These are phyloP conservation scores for Cladosporium sp. DNA, from an alignment of 2,329 filamentous ascomycete genomes.

Conservation along the genomic window DNA sequence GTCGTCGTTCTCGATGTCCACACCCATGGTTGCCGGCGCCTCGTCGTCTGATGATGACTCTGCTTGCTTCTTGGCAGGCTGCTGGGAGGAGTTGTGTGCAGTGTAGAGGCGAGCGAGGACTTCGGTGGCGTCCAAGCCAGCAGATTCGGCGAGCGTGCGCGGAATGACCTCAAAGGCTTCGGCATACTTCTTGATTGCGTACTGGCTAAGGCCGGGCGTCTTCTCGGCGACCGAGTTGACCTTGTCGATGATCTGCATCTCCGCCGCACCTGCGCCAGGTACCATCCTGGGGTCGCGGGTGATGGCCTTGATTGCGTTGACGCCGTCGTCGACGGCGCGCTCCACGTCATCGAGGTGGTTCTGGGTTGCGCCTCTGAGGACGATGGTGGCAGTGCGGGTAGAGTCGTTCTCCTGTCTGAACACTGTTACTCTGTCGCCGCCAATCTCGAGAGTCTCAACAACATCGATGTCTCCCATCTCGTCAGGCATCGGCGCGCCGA, in stretches of 20 bases:
- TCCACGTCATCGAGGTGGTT: slow-evolving; percentile 97
- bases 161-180: slow-evolving; percentile 98
- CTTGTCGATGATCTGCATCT: slow-evolving; percentile 87
- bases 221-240: slow-evolving; percentile 87
- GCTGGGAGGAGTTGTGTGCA: slow-evolving; percentile 52
- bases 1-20: slow-evolving; percentile 87
- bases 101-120: slow-evolving; percentile 88
- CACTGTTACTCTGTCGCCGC: slow-evolving; percentile 94
- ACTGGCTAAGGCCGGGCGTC: slow-evolving; percentile 86
- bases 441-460: slow-evolving; percentile 95
- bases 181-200: slow-evolving; percentile 94
- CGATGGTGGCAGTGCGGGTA: slow-evolving; percentile 88
- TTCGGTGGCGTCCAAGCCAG: slow-evolving; percentile 94
- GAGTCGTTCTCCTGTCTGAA: slow-evolving; percentile 94
- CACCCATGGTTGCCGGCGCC: slow-evolving; percentile 82
- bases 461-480: slow-evolving; percentile 95
- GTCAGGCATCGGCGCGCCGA: slow-evolving; percentile 98
- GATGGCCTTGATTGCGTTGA: slow-evolving; percentile 98
- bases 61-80: slow-evolving; percentile 20
- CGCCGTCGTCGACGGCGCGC: slow-evolving; percentile 92
- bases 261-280: slow-evolving; percentile 87
- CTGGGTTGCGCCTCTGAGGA: slow-evolving; percentile 90
- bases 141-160: slow-evolving; percentile 87
- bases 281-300: slow-evolving; percentile 88
- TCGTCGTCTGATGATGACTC: slow-evolving; percentile 51